These are phyloP conservation scores for Cladosporium sp. DNA, from an alignment of 2,329 filamentous ascomycete genomes.

Conservation along the genomic window DNA sequence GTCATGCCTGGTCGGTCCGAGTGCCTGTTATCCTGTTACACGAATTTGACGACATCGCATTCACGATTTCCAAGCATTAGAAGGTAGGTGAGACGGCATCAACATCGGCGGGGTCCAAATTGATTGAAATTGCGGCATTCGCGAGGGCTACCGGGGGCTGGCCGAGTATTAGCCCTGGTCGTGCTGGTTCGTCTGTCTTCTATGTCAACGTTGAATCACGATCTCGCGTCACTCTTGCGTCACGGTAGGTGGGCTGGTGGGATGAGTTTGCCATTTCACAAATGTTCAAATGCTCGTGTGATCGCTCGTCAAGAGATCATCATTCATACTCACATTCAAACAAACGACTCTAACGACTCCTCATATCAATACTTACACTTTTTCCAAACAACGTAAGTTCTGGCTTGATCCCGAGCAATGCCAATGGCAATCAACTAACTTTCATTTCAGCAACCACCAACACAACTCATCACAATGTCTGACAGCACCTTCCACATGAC, in stretches of 20 bases:
- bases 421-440: neutral
- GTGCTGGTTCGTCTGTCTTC: conserved; percentile 6
- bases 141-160: neutral
- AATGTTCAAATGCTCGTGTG: conserved; percentile 9
- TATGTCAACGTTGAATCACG: conserved; percentile 1
- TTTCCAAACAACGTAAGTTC: neutral
- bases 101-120: conserved; percentile 1
- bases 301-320: neutral
- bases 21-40: neutral
- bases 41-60: neutral
- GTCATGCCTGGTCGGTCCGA: neutral
- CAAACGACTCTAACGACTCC: neutral
- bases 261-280: neutral
- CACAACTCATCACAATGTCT: conserved; percentile 24
- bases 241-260: conserved; percentile 2
- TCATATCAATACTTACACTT: neutral
- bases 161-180: conserved; percentile 7
- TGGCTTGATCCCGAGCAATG: neutral
- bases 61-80: neutral
- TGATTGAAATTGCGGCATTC: conserved; percentile 1
- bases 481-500: conserved; percentile 45
- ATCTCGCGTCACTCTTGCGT: conserved; percentile 7
- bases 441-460: neutral
- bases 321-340: neutral
- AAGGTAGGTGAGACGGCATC: neutral